These are phyloP conservation scores for Cajanus cajan DNA, from an alignment of 306 rosid genomes.

Conservation along the genomic window DNA sequence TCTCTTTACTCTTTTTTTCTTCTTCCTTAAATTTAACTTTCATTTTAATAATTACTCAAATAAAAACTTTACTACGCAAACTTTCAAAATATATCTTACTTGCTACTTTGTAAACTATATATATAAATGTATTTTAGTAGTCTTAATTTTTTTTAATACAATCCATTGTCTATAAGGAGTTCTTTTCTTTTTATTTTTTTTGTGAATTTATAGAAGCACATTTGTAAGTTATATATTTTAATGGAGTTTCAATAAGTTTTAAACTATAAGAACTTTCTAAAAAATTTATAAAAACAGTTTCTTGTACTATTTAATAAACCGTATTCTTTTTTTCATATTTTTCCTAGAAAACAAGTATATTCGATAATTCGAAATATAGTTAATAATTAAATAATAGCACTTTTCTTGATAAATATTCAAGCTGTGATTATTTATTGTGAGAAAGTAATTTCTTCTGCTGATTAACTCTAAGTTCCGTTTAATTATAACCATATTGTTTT, in stretches of 20 bases:
- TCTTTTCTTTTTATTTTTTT: background rate
- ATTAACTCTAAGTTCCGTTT: background rate
- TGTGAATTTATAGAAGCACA: background rate
- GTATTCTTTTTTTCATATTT: background rate
- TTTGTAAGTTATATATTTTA: background rate
- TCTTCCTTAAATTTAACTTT: background rate
- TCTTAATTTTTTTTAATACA: background rate
- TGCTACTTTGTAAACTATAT: background rate
- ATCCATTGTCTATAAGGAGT: background rate
- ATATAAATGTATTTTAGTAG: background rate
- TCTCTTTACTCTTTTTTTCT: background rate
- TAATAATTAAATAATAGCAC: background rate
- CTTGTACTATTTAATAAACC: background rate
- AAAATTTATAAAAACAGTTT: background rate
- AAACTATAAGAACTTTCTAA: background rate
- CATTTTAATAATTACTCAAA: background rate
- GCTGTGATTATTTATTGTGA: background rate
- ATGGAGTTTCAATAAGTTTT: background rate
- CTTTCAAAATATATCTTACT: no score
- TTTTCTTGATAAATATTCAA: background rate
- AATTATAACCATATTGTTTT: background rate
- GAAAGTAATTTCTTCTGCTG: background rate
- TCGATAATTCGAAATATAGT: background rate
- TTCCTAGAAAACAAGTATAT: background rate
- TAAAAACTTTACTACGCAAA: no score